Evolutionary conservation across 2,329 filamentous ascomycete species (phyloP), one percentile per base, ranked within the genome.

Genomic region (Aspergillus pseudoglaucus): DNA sequence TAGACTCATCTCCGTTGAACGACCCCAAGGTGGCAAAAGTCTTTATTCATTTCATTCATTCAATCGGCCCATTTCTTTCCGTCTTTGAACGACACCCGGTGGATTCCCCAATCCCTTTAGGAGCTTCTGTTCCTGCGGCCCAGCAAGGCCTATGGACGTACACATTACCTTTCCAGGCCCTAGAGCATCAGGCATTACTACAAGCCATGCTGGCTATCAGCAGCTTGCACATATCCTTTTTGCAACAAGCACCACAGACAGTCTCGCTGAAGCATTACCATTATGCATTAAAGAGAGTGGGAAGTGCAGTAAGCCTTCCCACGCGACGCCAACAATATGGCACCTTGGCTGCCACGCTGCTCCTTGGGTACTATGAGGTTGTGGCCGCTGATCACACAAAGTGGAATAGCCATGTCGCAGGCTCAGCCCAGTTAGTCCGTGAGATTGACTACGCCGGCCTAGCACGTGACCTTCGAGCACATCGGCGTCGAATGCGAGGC

Each of bases 321-420:
- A 77, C 75, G 41, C 82, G 83, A 58, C 82, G 90, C 46, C 82
- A 84, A 7, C 83, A 89, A 47, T 80, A 88, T 7, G 83, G 88
- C 1, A 96, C 90, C 0, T 73, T 97, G n/a, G 91, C 90, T 6
- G 90, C 90, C 2, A 90, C 88, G 0, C 74, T 96, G 32, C 73
- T 97, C 6, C 77, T 98, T 6, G 88, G 84, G 0, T 97, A 90
- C 65, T 97, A 95, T 60, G 93, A 97, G 65, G 88, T 96, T 15
- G 93, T 91, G 84, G 87, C 86, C 32, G 91, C 90, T 18, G 91
- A 98, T 56, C 91, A 97, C 59, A 83, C 86, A 47, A 95, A 95
- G 65, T 98, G 93, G 93, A 93, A 88, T 60, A 91, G 87, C 52
- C 93, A 97, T 68, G 75, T 97, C 33, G 82, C 88, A 42, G 93